Percentiles rank a stretch among this genome's conserved stretches.
Conservation (phyloP, 805 yeast species). For the Komagataella phaffii region DNA sequence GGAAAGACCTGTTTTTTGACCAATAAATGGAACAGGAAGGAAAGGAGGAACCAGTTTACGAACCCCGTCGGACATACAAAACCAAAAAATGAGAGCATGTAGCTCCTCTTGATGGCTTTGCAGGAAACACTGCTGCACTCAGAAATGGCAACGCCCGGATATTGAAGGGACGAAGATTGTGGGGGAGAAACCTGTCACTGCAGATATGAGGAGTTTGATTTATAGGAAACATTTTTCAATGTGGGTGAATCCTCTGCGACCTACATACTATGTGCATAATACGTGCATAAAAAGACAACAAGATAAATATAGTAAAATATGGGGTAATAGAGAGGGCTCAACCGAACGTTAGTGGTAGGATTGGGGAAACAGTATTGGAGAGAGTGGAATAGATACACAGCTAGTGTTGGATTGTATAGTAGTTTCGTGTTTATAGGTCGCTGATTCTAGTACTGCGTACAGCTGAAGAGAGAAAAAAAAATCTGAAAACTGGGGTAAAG, state of each 20-base stretch:
- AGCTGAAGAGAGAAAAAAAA: background rate
- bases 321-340: background rate
- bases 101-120: background rate
- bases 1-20: background rate
- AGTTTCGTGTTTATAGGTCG: background rate
- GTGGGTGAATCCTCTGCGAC: background rate
- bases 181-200: background rate
- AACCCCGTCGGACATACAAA: no score
- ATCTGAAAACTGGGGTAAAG: background rate
- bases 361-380: background rate
- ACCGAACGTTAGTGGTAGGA: background rate
- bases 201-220: background rate
- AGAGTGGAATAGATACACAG: background rate
- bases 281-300: background rate
- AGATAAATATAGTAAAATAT: background rate
- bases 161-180: background rate
- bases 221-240: background rate
- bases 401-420: background rate
- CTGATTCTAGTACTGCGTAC: background rate
- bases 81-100: background rate
- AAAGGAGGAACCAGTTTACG: background rate
- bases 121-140: background rate
- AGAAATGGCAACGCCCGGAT: background rate
- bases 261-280: background rate
- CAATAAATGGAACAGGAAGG: background rate